Base-by-base conservation (phyloP, 495 filamentous ascomycete species). In the Aspergillus carlsbadensis region DNA sequence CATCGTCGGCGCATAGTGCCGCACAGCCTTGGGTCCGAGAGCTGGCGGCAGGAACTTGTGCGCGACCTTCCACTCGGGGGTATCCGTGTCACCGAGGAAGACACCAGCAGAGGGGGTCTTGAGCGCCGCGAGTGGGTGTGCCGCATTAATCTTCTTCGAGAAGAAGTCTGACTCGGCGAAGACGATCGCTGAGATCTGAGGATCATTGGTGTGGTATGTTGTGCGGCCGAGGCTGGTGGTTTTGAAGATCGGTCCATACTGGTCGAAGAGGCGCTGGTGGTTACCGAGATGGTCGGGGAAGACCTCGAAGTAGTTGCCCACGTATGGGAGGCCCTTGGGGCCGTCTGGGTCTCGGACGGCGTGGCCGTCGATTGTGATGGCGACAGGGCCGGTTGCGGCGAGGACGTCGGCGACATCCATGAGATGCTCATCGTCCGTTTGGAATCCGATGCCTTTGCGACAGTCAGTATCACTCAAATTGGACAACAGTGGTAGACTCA, bases 231-330 rank as follows among this genome's bases (percentile, higher is more conserved):
- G 70, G 62, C 78, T 81, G 29, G 57, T 78, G 0, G 82, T 83
- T 59, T 81, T 79, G 66, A 83, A 70, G 29, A 85, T 56, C 0
- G 70, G 70, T 4, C 82, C 82, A 62, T 83, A 84, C 31, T 71
- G 61, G 6, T 73, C 65, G 56, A 82, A 84, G 0, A 84, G 76
- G 1, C 81, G 74, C 33, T 82, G 66, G 61, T 84, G 75, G 66
- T 85, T 85, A 5, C 82, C 82, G 0, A 84, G 64, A 55, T 80
- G 80, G 62, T 85, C 82, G 0, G 82, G 80, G 59, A 72, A 85
- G 20, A 84, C 64, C 58, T 84, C 82, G 58, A 77, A 81, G 69
- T 70, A 78, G 61, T 67, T 78, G 4, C 82, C 81, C 24, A 81
- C 70, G 13, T 68, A 59, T 6, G 82, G 82, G 5, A 84, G 58